Base-by-base conservation (phyloP, 129 eudicot genomes). In the Dittrichia graveolens region DNA sequence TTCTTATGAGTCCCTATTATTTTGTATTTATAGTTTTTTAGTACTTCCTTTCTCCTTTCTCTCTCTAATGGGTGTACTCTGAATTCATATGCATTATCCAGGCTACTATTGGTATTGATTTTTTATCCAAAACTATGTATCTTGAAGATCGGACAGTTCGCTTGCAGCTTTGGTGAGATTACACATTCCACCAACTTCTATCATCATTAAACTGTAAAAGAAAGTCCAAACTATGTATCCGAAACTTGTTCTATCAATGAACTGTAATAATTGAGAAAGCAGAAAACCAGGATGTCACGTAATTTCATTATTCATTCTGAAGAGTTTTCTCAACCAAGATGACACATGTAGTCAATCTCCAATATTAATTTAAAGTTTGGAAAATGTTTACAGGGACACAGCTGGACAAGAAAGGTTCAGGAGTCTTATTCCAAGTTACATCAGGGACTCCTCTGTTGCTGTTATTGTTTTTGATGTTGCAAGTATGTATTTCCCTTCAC, bases 91-190 rank as follows among this genome's bases (percentile, higher is more conserved):
- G 64, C 59, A 40, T 46, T 48, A 39, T 77, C 31, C 85, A 89
- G 96, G 96, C 96, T 73, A 89, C 96, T 15, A 89, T 89, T 75
- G 96, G 96, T 45, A 89, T 86, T 76, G 96, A 89, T 76, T 89
- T 89, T 50, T 59, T 89, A 47, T 89, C 96, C 65, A 86, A 86
- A 74, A 89, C 96, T n/a, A 89, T 89, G 96, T 89, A 89, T 78
- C 96, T 89, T n/a, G 96, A 89, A 83, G 96, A 89, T 73, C 90
- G 90, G 65, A 89, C 96, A 52, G 96, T 89, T 72, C 89, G 96
- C 63, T 70, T 89, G 82, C 92, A 89, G 80, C 86, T 89, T 39
- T 89, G 92, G 96, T 82, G 86, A 72, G 90, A 72, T 45, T 58
- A 60, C 69, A 15, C 55, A 41, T 19, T 67, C 8, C 58, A 42